A percentile compares a stretch with the other conserved stretches of the same genome.
Evolutionary conservation across 2,329 filamentous ascomycete species (phyloP).

Genomic region (Cadophora sp.): DNA sequence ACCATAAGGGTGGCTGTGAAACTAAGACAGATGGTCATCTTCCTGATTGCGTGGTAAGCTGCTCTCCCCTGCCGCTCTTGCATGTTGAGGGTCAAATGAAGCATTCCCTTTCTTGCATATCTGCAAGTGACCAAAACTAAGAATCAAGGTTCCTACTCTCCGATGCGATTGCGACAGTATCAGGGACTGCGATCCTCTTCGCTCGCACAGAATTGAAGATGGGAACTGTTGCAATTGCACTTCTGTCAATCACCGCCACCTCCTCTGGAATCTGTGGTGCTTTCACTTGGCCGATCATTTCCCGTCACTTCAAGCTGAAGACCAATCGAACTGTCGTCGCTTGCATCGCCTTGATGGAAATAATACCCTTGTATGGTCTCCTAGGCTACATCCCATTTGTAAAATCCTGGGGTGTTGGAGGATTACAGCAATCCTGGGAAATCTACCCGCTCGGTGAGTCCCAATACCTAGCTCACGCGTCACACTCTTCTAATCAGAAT

Average conservation of each 20-base stretch:
- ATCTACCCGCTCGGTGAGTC: conserved; percentile 85
- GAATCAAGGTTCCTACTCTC: conserved; percentile 80
- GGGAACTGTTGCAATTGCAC: conserved; percentile 83
- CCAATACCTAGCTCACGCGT: too few relatives aligned
- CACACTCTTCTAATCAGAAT: conserved; percentile 1
- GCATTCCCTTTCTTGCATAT: too few relatives aligned
- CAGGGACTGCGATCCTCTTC: conserved; percentile 92
- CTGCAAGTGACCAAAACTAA: too few relatives aligned
- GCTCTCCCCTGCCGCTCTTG: conserved; percentile 85
- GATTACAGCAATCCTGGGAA: conserved; percentile 91
- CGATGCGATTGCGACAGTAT: conserved; percentile 92
- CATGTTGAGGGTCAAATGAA: conserved; percentile 43
- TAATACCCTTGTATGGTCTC: conserved; percentile 91
- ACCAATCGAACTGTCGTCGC: conserved; percentile 88
- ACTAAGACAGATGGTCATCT: conserved; percentile 75
- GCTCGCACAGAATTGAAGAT: conserved; percentile 93
- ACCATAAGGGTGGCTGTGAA: conserved; percentile 77
- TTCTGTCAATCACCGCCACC: conserved; percentile 94
- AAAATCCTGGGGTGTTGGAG: conserved; percentile 74
- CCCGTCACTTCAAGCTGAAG: conserved; percentile 69
- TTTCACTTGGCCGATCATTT: conserved; percentile 85
- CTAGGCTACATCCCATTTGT: conserved; percentile 86
- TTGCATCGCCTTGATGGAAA: conserved; percentile 86
- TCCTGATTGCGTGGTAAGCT: conserved; percentile 80
- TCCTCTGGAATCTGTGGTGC: conserved; percentile 84